Conservation (phyloP, 345 rosid species). For the Cardiospermum halicacabum region DNA sequence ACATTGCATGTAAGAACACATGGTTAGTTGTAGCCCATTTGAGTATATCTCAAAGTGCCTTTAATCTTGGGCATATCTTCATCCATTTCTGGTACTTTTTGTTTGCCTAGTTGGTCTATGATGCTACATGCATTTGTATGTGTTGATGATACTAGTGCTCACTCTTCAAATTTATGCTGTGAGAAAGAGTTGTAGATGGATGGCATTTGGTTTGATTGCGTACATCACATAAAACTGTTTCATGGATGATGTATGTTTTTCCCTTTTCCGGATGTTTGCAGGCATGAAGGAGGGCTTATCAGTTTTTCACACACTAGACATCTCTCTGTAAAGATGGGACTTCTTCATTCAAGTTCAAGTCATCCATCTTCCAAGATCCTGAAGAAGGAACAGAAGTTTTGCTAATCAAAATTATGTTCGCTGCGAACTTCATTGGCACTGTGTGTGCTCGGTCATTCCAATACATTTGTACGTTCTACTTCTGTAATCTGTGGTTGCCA, state of each 20-base stretch:
- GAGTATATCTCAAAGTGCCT: constrained; percentile 76
- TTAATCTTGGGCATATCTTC: constrained; percentile 93
- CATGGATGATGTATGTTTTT: neutral
- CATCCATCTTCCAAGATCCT: constrained; percentile 37
- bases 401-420: constrained; percentile 47
- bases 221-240: neutral
- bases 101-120: constrained; percentile 12
- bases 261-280: constrained; percentile 20
- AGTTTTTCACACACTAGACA: constrained; percentile 51
- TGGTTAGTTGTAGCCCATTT: too few species aligned
- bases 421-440: constrained; percentile 88
- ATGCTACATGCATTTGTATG: neutral
- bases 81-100: constrained; percentile 83
- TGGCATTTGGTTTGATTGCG: neutral
- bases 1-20: too few species aligned
- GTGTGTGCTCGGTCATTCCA: constrained; percentile 91
- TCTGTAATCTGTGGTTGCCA: too few species aligned
- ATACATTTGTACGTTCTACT: too few species aligned
- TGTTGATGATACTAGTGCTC: neutral
- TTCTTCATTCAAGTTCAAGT: constrained; percentile 24
- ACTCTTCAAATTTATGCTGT: neutral
- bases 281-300: constrained; percentile 85
- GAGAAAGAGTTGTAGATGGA: neutral
- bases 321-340: constrained; percentile 28
- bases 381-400: constrained; percentile 59